Evolutionary conservation across 805 yeast species (phyloP).

Genomic region (Candida vaughaniae): DNA sequence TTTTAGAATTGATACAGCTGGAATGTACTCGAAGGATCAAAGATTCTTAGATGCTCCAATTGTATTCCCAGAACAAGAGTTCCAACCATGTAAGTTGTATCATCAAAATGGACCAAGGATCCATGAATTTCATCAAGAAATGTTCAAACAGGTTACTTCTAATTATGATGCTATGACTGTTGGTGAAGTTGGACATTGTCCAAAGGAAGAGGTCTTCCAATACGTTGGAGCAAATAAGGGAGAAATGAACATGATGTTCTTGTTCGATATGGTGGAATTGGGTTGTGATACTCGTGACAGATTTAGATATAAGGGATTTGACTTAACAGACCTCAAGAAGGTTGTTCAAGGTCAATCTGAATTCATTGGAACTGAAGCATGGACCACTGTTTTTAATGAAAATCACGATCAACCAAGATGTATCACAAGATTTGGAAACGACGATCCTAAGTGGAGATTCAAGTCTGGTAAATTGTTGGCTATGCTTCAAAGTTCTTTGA

Average conservation of each 20-base stretch:
- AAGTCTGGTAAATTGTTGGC: conserved; percentile 50
- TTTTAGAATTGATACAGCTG: conserved; percentile 58
- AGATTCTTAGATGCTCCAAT: conserved; percentile 51
- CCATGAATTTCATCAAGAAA: conserved; percentile 57
- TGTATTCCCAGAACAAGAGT: conserved; percentile 37
- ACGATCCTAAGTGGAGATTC: conserved; percentile 23
- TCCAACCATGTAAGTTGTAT: conserved; percentile 38
- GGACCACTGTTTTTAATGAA: conserved; percentile 56
- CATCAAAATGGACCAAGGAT: conserved; percentile 53
- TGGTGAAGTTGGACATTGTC: conserved; percentile 53
- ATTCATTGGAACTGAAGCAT: conserved; percentile 50
- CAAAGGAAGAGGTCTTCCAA: conserved; percentile 40
- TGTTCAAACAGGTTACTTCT: conserved; percentile 41
- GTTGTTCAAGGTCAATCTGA: conserved; percentile 34
- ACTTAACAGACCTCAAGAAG: conserved; percentile 41
- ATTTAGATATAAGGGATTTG: conserved; percentile 34
- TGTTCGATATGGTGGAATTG: conserved; percentile 35
- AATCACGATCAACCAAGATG: conserved; percentile 64
- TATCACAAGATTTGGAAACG: conserved; percentile 52
- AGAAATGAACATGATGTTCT: conserved; percentile 39
- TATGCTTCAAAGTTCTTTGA: conserved; percentile 42
- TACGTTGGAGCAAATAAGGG: conserved; percentile 40
- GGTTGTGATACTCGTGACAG: conserved; percentile 39
- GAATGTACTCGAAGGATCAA: conserved; percentile 50
- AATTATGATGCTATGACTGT: conserved; percentile 56